Evolutionary conservation across 352 stramenopile genomes (phyloP), one percentile per base, ranked within the genome.

Genomic region (Globisporangium mamillatum): DNA sequence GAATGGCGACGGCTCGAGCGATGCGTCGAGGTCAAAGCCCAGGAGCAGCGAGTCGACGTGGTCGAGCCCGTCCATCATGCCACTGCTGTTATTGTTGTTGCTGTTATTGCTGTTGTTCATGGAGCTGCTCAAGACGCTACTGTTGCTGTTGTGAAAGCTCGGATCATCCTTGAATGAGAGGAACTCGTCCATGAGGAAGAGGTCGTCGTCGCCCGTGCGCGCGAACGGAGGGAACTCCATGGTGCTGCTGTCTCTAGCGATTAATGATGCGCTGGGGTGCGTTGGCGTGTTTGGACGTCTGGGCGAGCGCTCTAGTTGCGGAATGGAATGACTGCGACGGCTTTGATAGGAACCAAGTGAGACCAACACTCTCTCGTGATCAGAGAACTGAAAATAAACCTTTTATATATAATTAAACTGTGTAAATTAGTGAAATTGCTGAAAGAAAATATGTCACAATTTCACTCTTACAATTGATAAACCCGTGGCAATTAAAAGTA

Each of bases 161-260:
- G 76, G 68, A 53, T 70, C 72, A 67, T 88, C 78, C 41, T 82
- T 71, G 53, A 81, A 74, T 46, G 88, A 70, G 50, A 89, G 73
- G 27, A 89, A 73, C 48, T 87, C 80, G 73, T 86, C 80, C 74
- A 86, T 77, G 64, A 89, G 48, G 38, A 64, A 73, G 46, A 77
- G 67, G 52, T 75, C 72, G 53, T 68, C 64, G 29, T 68, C 69
- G 32, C 36, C 41, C 6, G 44, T 60, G 44, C 64, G 54, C 32
- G 56, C 54, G 27, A 69, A 46, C 55, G 44, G 36, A 4, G 58
- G 57, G 22, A 66, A 64, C 34, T 69, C 54, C 56, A 67, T 66
- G 32, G 4, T n/a, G 41, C 16, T 48, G 41, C 12, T 46, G 2
- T 18, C 3, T 44, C 36, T 44, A 10, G 4, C 14, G 5, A n/a